Conservation (phyloP, 2,329 filamentous ascomycete genomes). For the Chrysoporthe deuterocubensis region DNA sequence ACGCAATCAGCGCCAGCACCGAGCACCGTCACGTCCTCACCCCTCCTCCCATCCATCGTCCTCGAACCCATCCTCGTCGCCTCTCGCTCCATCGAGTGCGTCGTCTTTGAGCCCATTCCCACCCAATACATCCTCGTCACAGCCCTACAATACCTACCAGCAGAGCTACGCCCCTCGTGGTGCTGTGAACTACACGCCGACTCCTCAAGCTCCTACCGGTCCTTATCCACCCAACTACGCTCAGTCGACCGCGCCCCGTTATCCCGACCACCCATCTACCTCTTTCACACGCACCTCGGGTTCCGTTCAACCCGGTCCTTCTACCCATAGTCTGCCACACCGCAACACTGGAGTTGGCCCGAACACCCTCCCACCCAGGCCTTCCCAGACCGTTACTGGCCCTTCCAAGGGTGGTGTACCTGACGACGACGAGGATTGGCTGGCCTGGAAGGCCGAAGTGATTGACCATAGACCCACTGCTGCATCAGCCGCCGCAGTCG, state of each 20-base stretch:
- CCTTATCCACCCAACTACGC: not conserved
- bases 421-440: slow-evolving; percentile 6
- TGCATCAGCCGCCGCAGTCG: not conserved
- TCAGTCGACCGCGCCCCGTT: not conserved
- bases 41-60: not conserved
- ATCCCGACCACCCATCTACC: not conserved
- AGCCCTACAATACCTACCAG: not conserved
- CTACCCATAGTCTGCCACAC: too few species aligned
- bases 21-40: not conserved
- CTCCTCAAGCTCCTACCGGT: not conserved
- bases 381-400: not conserved
- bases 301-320: not conserved
- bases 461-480: not conserved
- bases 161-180: not conserved
- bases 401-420: not conserved
- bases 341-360: not conserved
- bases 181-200: not conserved
- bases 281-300: not conserved
- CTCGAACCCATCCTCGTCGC: slow-evolving; percentile 1
- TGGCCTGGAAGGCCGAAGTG: not conserved
- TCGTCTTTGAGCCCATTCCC: not conserved
- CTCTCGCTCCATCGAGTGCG: slow-evolving; percentile 1
- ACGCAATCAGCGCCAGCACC: not conserved
- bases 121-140: not conserved
- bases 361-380: not conserved